Base-by-base conservation (phyloP, 192 early-diverging fungal genomes). In the Globomyces pollinis-pini region DNA sequence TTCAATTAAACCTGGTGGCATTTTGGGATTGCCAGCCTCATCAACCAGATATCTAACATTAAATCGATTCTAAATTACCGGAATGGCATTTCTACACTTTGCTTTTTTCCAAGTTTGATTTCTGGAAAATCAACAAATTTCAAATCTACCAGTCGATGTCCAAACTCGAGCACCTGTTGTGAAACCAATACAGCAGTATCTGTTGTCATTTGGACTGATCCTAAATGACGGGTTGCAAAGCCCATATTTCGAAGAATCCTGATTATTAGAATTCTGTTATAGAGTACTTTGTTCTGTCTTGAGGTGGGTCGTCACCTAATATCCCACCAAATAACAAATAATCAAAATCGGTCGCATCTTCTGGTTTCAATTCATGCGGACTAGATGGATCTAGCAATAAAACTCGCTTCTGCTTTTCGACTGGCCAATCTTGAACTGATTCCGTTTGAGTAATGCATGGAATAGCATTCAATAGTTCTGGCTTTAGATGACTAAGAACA, bases 281-380 rank as follows among this genome's bases (percentile, higher is more conserved):
- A 71, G 78, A 43, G 41, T 43, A 43, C 74, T 75, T 52, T 5
- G 76, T 78, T 11, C 70, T 56, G 62, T 78, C 76, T 47, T 61
- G 51, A 21, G 76, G 70, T 31, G 76, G 76, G 43, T 74, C 77
- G 38, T 79, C 77, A 15, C 77, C 71, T 77, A 76, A 77, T 59
- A 91, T 91, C 11, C 87, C 89, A 24, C 89, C 89, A 80, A 91
- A 91, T 63, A 91, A 64, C 55, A 88, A 83, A 63, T 79, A 88
- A 28, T 86, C 80, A 49, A 76, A 90, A 7, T 64, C 66, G 9
- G 77, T 71, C n/a, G 67, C 84, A 67, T 90, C 88, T 34, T 71
- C 75, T 15, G 86, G 85, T 36, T 62, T 50, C 28, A 91, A 70
- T 12, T 69, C 64, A 56, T 77, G 56, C 16, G 64, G 67, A 1